A percentile compares a stretch with the other conserved stretches of the same genome.
Conservation (phyloP, 768 basidiomycete genomes). For the Suillus fuscotomentosus region DNA sequence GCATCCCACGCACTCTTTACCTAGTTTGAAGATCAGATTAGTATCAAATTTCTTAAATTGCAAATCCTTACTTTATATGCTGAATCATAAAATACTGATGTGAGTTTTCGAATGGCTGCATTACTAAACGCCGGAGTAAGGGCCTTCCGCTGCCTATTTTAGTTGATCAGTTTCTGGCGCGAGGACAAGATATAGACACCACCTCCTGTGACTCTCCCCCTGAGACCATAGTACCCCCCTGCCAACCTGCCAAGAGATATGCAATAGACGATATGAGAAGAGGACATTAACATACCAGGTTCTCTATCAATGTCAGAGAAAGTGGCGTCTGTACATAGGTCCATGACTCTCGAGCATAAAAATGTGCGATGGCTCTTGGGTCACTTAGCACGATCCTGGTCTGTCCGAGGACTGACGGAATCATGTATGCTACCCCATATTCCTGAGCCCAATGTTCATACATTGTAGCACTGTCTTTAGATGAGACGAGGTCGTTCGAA, state of each 20-base stretch:
- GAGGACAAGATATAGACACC: neutral
- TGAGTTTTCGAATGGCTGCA: slow-evolving; percentile 21
- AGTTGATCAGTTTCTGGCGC: slow-evolving; percentile 19
- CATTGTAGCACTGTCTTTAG: slow-evolving; percentile 30
- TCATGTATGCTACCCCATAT: slow-evolving; percentile 43
- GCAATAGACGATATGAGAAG: no score
- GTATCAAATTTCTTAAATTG: neutral
- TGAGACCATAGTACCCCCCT: slow-evolving; percentile 31
- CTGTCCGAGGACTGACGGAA: slow-evolving; percentile 38
- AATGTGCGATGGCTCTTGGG: slow-evolving; percentile 48
- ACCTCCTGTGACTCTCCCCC: slow-evolving; percentile 49
- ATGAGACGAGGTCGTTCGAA: slow-evolving; percentile 24
- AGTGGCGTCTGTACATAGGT: slow-evolving; percentile 40
- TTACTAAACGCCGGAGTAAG: slow-evolving; percentile 26
- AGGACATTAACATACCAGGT: slow-evolving; percentile 18
- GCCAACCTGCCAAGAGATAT: slow-evolving; percentile 18
- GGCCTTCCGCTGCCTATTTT: slow-evolving; percentile 24
- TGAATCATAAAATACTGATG: slow-evolving; percentile 26
- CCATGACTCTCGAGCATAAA: slow-evolving; percentile 48
- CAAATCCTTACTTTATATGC: slow-evolving; percentile 24
- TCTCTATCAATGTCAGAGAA: slow-evolving; percentile 34
- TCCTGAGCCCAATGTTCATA: slow-evolving; percentile 43
- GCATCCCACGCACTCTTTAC: slow-evolving; percentile 27
- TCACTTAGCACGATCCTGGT: slow-evolving; percentile 38
- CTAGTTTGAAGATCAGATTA: slow-evolving; percentile 8